Percentiles rank a stretch among this genome's conserved stretches.
Evolutionary conservation across 345 rosid species (phyloP).

Genomic region (Draba incana): DNA sequence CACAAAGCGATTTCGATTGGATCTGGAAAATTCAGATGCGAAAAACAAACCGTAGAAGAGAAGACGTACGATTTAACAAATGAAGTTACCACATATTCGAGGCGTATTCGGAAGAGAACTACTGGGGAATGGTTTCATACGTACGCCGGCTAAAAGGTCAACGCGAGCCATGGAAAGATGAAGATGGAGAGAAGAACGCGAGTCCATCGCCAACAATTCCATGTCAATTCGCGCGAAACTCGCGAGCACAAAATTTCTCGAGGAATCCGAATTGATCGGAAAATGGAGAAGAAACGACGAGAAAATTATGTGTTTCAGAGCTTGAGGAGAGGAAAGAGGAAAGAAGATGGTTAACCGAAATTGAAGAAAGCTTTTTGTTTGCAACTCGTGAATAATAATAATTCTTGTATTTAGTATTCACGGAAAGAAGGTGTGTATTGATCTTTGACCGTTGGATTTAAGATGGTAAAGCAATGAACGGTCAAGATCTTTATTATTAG

Average conservation of each 20-base stretch:
- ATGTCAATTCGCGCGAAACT: conserved; percentile 41
- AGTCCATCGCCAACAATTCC: conserved; percentile 64
- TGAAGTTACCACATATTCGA: conserved; percentile 55
- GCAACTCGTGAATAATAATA: neutral
- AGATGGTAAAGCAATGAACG: neutral
- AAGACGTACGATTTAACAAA: conserved; percentile 26
- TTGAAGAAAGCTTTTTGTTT: conserved; percentile 1
- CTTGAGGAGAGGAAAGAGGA: conserved; percentile 1
- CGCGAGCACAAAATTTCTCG: neutral
- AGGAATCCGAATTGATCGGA: conserved; percentile 13
- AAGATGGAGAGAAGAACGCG: conserved; percentile 45
- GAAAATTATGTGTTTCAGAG: conserved; percentile 24
- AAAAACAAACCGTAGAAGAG: neutral
- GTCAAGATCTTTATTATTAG: neutral
- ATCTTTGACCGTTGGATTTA: conserved; percentile 21
- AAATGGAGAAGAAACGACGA: conserved; percentile 36
- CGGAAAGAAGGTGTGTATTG: neutral
- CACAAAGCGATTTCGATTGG: conserved; percentile 29
- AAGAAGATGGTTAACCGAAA: conserved; percentile 27
- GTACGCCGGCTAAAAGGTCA: conserved; percentile 51
- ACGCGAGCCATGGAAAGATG: conserved; percentile 50
- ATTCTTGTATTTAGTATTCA: conserved; percentile 23
- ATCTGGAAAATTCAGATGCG: conserved; percentile 36
- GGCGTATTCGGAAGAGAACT: conserved; percentile 51
- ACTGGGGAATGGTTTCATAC: conserved; percentile 49